Evolutionary conservation across 345 rosid genomes (phyloP).

Genomic region (Eucalyptus melliodora): DNA sequence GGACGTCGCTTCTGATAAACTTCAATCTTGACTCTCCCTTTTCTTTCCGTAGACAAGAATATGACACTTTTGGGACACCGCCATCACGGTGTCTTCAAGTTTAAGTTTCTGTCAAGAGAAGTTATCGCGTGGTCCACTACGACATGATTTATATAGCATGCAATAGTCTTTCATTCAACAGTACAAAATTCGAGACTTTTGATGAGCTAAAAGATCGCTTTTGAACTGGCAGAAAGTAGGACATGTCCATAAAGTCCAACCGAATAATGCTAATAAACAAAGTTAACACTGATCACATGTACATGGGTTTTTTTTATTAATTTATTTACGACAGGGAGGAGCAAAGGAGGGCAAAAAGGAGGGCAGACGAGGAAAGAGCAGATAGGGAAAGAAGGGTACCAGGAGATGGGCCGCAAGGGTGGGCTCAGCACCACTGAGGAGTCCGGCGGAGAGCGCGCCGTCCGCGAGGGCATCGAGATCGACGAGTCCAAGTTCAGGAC

Average conservation of each 20-base stretch:
- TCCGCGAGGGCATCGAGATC: slow-evolving; percentile 42
- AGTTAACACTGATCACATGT: not conserved
- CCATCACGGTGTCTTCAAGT: not conserved
- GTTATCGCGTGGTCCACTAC: not conserved
- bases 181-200: not conserved
- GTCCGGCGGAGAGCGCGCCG: slow-evolving; percentile 50
- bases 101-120: not conserved
- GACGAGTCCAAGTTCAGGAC: slow-evolving; percentile 62
- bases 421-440: slow-evolving; percentile 50
- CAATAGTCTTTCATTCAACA: not conserved
- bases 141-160: not conserved
- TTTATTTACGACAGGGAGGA: slow-evolving; percentile 8
- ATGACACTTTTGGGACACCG: not conserved
- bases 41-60: not conserved
- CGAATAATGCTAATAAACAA: not conserved
- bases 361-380: slow-evolving; percentile 43
- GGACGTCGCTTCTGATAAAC: not conserved
- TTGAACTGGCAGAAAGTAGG: not conserved
- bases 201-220: not conserved
- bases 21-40: not conserved
- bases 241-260: not conserved
- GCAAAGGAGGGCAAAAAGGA: slow-evolving; percentile 31
- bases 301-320: not conserved
- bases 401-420: slow-evolving; percentile 67
- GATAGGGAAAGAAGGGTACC: slow-evolving; percentile 56